These are phyloP conservation scores for Dendrobium catenatum DNA, from an alignment of 106 monocot genomes.

Conservation along the genomic window DNA sequence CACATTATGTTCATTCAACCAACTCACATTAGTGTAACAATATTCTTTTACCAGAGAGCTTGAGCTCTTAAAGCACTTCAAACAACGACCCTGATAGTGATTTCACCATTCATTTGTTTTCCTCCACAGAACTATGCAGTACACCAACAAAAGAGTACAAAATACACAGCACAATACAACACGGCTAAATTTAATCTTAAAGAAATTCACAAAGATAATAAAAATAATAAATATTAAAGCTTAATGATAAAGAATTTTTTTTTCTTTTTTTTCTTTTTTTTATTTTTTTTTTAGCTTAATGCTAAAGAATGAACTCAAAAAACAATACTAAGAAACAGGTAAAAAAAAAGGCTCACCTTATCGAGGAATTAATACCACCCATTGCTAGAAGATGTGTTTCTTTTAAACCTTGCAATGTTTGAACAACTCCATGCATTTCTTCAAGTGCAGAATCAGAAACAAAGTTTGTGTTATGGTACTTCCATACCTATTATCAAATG, in stretches of 20 bases:
- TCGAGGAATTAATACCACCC: slow-evolving; percentile 34
- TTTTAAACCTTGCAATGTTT: slow-evolving; percentile 52
- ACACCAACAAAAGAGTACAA: too few relatives aligned
- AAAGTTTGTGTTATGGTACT: slow-evolving; percentile 21
- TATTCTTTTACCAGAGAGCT: neutral
- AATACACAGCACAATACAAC: neutral
- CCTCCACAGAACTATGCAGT: too few relatives aligned
- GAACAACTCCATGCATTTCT: slow-evolving; percentile 35
- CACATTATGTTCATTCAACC: neutral
- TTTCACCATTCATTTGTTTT: too few relatives aligned
- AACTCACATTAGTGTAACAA: neutral
- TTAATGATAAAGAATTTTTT: neutral
- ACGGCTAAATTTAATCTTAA: neutral
- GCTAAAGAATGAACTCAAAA: neutral
- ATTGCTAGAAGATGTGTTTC: slow-evolving; percentile 27
- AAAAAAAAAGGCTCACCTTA: slow-evolving; percentile 29
- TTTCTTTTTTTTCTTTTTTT: too few relatives aligned
- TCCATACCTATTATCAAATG: slow-evolving; percentile 52
- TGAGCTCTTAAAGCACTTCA: neutral
- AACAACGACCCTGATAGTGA: too few relatives aligned
- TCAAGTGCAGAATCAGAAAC: slow-evolving; percentile 54
- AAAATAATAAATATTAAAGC: neutral
- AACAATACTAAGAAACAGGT: neutral
- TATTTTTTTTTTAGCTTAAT: too few relatives aligned
- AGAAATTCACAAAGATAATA: neutral